Base-by-base conservation (phyloP, 495 filamentous ascomycete species). In the Hamigera avellanea region DNA sequence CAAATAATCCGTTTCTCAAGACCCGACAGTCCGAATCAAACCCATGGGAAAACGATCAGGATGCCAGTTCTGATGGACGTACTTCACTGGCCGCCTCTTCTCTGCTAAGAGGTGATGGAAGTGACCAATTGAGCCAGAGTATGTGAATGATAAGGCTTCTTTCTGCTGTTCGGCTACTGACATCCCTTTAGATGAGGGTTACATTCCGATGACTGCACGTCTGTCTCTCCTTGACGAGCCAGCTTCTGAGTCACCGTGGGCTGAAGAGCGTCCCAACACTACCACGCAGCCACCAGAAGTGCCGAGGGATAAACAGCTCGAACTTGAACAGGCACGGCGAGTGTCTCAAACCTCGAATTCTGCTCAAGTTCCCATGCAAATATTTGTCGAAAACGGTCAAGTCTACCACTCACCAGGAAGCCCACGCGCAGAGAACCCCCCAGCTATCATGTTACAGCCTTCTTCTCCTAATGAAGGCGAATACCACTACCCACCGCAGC, bases 151-250 rank as follows among this genome's bases (percentile, higher is more conserved):
- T 28, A 10, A 28, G 6, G 6, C 12, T 10, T 28, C 14, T 15
- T 27, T 30, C 21, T 30, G 9, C 35, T 14, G 21, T 21, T 19
- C 0, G 21, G 10, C 32, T 47, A 30, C 45, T 55, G 25, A 43
- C 26, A 27, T 33, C 10, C 32, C 5, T 30, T 2, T 33, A 67
- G 64, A 55, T 31, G 62, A 61, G 17, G 64, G 64, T 8, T 59
- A 59, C 42, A 67, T 67, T 31, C 60, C 64, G 8, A 67, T 67
- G 64, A 63, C 64, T 13, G 64, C 62, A 3, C 55, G 64, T 5
- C 34, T 67, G 21, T 67, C 64, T 14, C 49, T 67, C 10, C 40
- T 63, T 16, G 63, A 67, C 18, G 25, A 51, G 14, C 42, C 49
- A 1, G 48, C 46, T 7, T 34, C 55, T 19, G 48, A 53, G 15